These are phyloP conservation scores for Boeremia exigua DNA, from an alignment of 2,329 filamentous ascomycete species.

Conservation along the genomic window DNA sequence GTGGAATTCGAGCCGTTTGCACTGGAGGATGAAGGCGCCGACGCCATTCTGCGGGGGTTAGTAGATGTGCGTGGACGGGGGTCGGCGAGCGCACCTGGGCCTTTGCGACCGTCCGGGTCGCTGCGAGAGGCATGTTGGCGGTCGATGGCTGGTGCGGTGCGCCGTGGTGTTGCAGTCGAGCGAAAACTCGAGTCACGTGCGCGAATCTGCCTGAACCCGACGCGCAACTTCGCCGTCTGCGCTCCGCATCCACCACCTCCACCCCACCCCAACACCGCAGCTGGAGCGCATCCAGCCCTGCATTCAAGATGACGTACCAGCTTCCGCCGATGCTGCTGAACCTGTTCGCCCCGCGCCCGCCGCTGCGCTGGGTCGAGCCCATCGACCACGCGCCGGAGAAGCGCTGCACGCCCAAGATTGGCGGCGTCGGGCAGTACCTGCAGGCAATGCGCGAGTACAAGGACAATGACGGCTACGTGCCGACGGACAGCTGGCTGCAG, in stretches of 20 bases:
- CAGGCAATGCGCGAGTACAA: conserved; percentile 77
- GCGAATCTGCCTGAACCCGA: conserved; percentile 20
- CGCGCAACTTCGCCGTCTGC: neutral
- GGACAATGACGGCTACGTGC: conserved; percentile 74
- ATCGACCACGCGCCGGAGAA: conserved; percentile 83
- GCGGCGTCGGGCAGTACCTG: conserved; percentile 76
- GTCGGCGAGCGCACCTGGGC: conserved; percentile 56
- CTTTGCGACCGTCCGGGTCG: conserved; percentile 61
- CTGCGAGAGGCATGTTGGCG: conserved; percentile 55
- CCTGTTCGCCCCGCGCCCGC: conserved; percentile 93
- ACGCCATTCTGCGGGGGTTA: conserved; percentile 59
- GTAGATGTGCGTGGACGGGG: neutral
- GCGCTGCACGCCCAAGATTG: conserved; percentile 74
- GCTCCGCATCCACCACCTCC: conserved; percentile 26
- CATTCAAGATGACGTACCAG: conserved; percentile 83
- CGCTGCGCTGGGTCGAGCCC: conserved; percentile 86
- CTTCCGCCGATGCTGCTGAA: conserved; percentile 90
- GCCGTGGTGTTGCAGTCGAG: conserved; percentile 1
- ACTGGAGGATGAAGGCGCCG: conserved; percentile 95
- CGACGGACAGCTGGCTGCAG: conserved; percentile 94
- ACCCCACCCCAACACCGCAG: conserved; percentile 13
- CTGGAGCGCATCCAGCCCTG: conserved; percentile 44
- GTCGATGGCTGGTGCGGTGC: conserved; percentile 19
- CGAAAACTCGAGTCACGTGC: conserved; percentile 34
- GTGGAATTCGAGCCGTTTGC: conserved; percentile 93